Conservation (phyloP, 2,329 filamentous ascomycete species). For the Aspergillus aculeatinus region DNA sequence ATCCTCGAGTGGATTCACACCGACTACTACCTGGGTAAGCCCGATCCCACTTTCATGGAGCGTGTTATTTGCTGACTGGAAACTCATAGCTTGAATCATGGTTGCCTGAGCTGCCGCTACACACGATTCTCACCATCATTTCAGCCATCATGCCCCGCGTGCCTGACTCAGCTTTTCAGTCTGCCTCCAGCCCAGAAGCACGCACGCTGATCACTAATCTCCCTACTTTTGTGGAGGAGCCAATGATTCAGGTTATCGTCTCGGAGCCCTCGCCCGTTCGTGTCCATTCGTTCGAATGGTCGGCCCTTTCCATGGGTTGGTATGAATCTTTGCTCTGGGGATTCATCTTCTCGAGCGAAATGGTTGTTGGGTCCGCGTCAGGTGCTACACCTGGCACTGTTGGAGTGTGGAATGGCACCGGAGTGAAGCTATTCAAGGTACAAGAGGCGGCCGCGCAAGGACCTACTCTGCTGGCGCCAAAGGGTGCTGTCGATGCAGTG, state of each 20-base stretch:
- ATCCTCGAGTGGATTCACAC: conserved; percentile 63
- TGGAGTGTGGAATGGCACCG: conserved; percentile 91
- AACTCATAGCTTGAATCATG: conserved; percentile 73
- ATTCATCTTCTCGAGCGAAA: conserved; percentile 86
- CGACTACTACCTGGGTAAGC: conserved; percentile 70
- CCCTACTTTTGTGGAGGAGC: conserved; percentile 45
- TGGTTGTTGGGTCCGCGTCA: conserved; percentile 58
- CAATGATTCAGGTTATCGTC: conserved; percentile 66
- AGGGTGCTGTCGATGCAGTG: conserved; percentile 89
- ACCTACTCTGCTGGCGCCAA: conserved; percentile 77
- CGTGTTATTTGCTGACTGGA: conserved; percentile 6
- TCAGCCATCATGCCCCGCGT: conserved; percentile 55
- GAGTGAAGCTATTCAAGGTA: conserved; percentile 83
- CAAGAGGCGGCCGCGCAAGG: conserved; percentile 79
- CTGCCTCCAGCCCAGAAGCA: conserved; percentile 39
- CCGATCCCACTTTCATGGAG: not conserved
- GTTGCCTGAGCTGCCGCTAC: conserved; percentile 86
- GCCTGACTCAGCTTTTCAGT: conserved; percentile 49
- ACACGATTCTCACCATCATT: conserved; percentile 78
- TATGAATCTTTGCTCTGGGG: conserved; percentile 94
- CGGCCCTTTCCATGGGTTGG: conserved; percentile 84
- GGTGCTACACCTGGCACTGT: conserved; percentile 72
- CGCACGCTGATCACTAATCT: conserved; percentile 45
- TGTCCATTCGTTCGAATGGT: conserved; percentile 93
- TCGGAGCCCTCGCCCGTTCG: conserved; percentile 68